Base-by-base conservation (phyloP, 148 eudicot species). In the Arbutus unedo region DNA sequence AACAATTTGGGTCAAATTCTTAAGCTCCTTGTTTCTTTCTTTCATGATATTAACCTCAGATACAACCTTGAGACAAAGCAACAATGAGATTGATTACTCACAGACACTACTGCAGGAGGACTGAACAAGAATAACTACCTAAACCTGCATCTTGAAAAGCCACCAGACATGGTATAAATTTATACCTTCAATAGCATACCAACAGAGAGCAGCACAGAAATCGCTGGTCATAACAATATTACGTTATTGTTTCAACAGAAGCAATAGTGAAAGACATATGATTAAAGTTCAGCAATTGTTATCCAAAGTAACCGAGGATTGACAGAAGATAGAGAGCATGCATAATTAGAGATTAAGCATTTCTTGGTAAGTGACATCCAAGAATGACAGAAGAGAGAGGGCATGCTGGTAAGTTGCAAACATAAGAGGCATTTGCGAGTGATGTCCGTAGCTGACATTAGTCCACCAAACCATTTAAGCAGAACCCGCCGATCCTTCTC, bases 341-440 rank as follows among this genome's bases (percentile, higher is more conserved):
- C 56, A 31, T 48, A 31, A 53, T 31, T 7, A 13, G 11, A 54
- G 54, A 5, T 10, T 2, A 8, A 15, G 5, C 23, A 74, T 23
- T 19, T 15, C 44, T 81, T 67, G 77, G 70, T 6, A 19, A 77
- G 76, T 49, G 41, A 51, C 14, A 49, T 16, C 45, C 43, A 15
- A 44, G 67, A 56, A 41, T 50, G 82, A 93, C 97, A 91, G 95
- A 89, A 93, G 97, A 91, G 84, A 93, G 97, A 88, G 97, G 90
- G 93, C 97, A 81, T 81, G 64, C 82, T 38, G 62, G 79, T 79
- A 31, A 48, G 9, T 68, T 62, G 15, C 25, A 81, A 43, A 43
- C 10, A 14, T 62, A 25, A 23, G 76, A 78, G 83, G 44, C 50
- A 45, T 50, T 59, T 56, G 25, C 38, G 47, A 59, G 59, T 23